Percentiles rank a stretch among this genome's conserved stretches.
These are phyloP conservation scores for Sutorius australiensis DNA, from an alignment of 768 basidiomycete genomes.

Conservation along the genomic window DNA sequence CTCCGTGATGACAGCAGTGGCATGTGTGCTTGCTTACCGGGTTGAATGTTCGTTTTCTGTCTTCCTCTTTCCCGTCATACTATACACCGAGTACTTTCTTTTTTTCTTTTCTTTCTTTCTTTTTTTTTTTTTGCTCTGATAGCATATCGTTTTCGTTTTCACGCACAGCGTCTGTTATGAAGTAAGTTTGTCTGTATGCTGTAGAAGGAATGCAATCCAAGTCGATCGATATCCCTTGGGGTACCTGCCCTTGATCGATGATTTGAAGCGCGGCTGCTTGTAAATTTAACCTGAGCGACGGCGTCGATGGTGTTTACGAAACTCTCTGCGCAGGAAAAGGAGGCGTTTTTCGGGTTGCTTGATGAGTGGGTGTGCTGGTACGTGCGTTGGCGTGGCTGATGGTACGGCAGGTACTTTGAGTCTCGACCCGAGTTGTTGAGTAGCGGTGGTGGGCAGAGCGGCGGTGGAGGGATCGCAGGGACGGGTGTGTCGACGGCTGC, in stretches of 20 bases:
- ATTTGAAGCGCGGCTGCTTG: neutral
- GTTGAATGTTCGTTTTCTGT: conserved; percentile 1
- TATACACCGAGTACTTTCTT: conserved; percentile 13
- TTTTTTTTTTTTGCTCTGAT: conserved; percentile 1
- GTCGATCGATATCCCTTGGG: conserved; percentile 5
- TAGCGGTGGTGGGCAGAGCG: neutral
- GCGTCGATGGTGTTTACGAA: conserved; percentile 68
- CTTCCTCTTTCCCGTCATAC: conserved; percentile 8
- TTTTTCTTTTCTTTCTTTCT: too few relatives aligned
- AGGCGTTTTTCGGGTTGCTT: conserved; percentile 75
- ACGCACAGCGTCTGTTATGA: conserved; percentile 23
- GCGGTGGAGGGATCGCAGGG: conserved; percentile 11
- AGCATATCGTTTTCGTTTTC: conserved; percentile 15
- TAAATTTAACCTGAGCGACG: neutral
- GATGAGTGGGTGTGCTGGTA: conserved; percentile 55
- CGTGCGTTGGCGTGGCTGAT: neutral
- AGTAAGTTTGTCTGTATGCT: conserved; percentile 33
- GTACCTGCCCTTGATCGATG: neutral
- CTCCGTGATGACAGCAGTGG: conserved; percentile 5
- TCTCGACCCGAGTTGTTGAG: conserved; percentile 62
- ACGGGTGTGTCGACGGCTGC: conserved; percentile 22
- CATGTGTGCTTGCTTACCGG: neutral
- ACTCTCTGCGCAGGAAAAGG: conserved; percentile 64
- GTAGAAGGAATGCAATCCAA: conserved; percentile 20
- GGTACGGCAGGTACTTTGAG: conserved; percentile 57